Percentiles rank a stretch among this genome's conserved stretches.
Conservation (phyloP, 805 yeast genomes). For the Sugiyamaella smithiae region DNA sequence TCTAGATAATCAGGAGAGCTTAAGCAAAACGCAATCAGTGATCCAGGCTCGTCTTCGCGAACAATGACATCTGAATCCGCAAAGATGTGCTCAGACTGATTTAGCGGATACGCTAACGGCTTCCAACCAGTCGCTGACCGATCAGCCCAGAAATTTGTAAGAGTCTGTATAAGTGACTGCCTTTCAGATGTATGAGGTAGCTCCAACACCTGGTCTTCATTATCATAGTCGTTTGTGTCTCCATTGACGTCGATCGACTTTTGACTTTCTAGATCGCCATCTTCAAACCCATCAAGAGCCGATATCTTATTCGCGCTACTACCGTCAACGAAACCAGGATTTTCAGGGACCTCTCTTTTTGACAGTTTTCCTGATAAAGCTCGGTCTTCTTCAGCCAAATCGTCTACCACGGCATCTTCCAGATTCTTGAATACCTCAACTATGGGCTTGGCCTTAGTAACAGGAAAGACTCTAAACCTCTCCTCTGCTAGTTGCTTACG, state of each 20-base stretch:
- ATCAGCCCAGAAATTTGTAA: conserved; percentile 96
- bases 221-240: neutral
- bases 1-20: conserved; percentile 78
- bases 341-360: conserved; percentile 3
- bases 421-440: conserved; percentile 89
- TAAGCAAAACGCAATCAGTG: conserved; percentile 88
- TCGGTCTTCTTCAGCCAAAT: neutral
- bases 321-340: neutral
- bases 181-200: conserved; percentile 50
- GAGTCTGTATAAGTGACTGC: conserved; percentile 72
- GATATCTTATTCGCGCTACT: neutral
- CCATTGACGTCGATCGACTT: neutral
- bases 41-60: conserved; percentile 94
- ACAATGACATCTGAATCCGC: conserved; percentile 92
- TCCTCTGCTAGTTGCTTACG: conserved; percentile 57
- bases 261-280: neutral
- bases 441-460: conserved; percentile 74
- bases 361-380: conserved; percentile 8
- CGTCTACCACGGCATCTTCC: conserved; percentile 65
- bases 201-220: neutral
- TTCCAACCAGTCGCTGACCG: conserved; percentile 95
- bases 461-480: conserved; percentile 65
- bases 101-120: conserved; percentile 80
- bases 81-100: conserved; percentile 81
- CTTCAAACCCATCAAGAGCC: neutral